Evolutionary conservation across 1,284 basidiomycete species (phyloP).

Genomic region (Anthracocystis panici-leucophaei): DNA sequence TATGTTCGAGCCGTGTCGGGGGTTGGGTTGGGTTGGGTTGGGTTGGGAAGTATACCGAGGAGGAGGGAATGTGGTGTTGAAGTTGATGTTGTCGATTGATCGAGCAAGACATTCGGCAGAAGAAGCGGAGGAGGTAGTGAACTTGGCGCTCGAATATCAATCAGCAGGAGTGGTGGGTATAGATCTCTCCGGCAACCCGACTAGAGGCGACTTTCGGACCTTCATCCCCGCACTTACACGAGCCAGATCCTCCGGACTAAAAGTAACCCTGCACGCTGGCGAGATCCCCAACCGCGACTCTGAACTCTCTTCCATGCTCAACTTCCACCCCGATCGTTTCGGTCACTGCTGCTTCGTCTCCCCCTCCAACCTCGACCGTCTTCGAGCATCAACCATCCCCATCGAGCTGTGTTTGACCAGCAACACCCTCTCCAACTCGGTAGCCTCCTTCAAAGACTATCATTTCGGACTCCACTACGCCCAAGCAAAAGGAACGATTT

Average conservation of each 20-base stretch:
- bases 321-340: constrained; percentile 41
- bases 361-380: not conserved
- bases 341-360: constrained; percentile 53
- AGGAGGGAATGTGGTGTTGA: constrained; percentile 5
- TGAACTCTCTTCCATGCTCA: constrained; percentile 39
- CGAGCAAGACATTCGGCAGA: constrained; percentile 20
- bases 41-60: constrained; percentile 4
- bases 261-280: constrained; percentile 48
- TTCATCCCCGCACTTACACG: constrained; percentile 18
- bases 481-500: not conserved
- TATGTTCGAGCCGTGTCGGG: constrained; percentile 29
- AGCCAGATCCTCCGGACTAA: constrained; percentile 29
- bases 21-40: no score
- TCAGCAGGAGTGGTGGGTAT: constrained; percentile 27
- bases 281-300: constrained; percentile 26
- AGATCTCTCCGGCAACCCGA: constrained; percentile 51
- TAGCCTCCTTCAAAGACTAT: constrained; percentile 13
- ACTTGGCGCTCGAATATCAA: constrained; percentile 17
- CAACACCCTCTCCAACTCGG: constrained; percentile 43
- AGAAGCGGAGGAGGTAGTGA: constrained; percentile 18
- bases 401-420: constrained; percentile 53
- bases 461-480: constrained; percentile 33
- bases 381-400: constrained; percentile 15
- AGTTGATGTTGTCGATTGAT: constrained; percentile 48
- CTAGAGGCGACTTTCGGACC: constrained; percentile 24